Evolutionary conservation across 768 basidiomycete species (phyloP).

Genomic region (Paxillus rubicundulus): DNA sequence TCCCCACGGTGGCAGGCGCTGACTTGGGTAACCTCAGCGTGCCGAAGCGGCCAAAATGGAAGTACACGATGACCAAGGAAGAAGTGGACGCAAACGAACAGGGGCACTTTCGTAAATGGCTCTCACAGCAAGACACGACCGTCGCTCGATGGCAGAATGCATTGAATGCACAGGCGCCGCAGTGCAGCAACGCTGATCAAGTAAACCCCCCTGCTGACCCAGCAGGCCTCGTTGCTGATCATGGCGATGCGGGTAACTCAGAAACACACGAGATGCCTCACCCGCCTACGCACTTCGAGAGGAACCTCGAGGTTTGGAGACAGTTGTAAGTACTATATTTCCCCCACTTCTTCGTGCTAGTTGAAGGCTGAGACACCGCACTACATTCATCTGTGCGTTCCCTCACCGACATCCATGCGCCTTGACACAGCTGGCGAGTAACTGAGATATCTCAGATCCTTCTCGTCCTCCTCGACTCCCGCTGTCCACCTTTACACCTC

Average conservation of each 20-base stretch:
- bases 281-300: conserved; percentile 80
- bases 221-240: conserved; percentile 1
- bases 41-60: conserved; percentile 83
- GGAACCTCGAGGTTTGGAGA: conserved; percentile 92
- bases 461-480: conserved; percentile 83
- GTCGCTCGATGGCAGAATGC: conserved; percentile 51
- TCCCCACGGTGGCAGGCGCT: conserved; percentile 29
- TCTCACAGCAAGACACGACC: conserved; percentile 56
- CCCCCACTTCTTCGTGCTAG: not conserved
- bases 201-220: conserved; percentile 2
- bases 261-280: conserved; percentile 42
- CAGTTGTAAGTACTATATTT: conserved; percentile 77
- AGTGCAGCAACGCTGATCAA: conserved; percentile 5
- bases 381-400: conserved; percentile 7
- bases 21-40: conserved; percentile 7
- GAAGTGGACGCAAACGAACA: conserved; percentile 92
- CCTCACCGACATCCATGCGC: not conserved
- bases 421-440: conserved; percentile 75
- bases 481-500: conserved; percentile 85
- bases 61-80: conserved; percentile 79
- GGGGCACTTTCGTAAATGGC: conserved; percentile 78
- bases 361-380: not conserved
- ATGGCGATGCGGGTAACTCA: conserved; percentile 12
- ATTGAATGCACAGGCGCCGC: conserved; percentile 3
- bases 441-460: conserved; percentile 88